Evolutionary conservation across 2,329 filamentous ascomycete genomes (phyloP).

Genomic region (Nakataea oryzae): DNA sequence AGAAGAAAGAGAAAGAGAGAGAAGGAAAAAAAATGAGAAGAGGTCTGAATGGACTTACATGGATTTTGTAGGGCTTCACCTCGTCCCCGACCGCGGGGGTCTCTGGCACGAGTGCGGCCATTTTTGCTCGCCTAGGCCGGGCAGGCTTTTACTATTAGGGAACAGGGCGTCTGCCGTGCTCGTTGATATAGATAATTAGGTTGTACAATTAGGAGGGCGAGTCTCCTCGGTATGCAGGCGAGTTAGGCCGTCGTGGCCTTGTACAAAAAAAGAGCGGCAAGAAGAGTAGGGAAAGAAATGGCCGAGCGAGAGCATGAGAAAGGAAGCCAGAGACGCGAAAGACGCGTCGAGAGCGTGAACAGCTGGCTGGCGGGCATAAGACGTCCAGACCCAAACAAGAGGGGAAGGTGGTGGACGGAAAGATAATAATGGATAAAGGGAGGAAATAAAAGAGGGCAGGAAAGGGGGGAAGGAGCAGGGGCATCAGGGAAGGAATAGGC

Average conservation of each 20-base stretch:
- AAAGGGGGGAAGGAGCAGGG: background rate
- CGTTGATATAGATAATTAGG: background rate
- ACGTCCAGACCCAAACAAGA: background rate
- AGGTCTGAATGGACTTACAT: slow-evolving; percentile 29
- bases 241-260: background rate
- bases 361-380: background rate
- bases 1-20: background rate
- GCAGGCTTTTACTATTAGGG: background rate
- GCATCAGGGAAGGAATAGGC: background rate
- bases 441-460: background rate
- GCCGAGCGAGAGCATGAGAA: background rate
- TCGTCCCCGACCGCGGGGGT: slow-evolving; percentile 26
- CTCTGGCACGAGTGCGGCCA: slow-evolving; percentile 16
- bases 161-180: background rate
- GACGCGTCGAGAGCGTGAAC: background rate
- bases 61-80: slow-evolving; percentile 44
- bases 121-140: slow-evolving; percentile 4
- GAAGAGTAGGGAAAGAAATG: too few relatives aligned
- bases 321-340: background rate
- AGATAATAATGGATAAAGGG: background rate
- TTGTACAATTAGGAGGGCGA: too few relatives aligned
- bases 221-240: background rate
- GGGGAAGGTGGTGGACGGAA: background rate
- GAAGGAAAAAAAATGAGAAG: background rate
- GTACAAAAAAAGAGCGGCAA: background rate